phyloP scores from a whole-genome alignment of 257 asterid genomes.

The Striga asiatica region DNA sequence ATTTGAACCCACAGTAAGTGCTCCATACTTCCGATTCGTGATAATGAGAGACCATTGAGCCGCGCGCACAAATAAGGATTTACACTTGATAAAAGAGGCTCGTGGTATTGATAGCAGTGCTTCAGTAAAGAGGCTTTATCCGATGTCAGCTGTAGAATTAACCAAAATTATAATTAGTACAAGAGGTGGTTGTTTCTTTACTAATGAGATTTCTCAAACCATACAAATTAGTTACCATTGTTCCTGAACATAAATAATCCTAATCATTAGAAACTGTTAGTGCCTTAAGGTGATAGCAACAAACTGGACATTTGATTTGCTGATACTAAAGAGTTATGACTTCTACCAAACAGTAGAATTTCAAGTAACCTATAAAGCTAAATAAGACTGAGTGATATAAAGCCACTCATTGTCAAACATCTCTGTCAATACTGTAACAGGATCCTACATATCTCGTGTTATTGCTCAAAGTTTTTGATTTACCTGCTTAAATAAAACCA shows the following conservation, averaged over 20 bases:
- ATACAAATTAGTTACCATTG: too few species aligned
- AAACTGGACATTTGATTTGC: background rate
- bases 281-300: background rate
- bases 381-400: background rate
- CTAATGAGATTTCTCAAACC: too few species aligned
- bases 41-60: slow-evolving; percentile 57
- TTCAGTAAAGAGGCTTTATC: slow-evolving; percentile 38
- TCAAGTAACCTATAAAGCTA: background rate
- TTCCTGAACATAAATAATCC: too few species aligned
- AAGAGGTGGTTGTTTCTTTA: background rate
- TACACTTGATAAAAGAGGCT: slow-evolving; percentile 29
- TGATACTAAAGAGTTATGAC: background rate
- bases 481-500: slow-evolving; percentile 72
- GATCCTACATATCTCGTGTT: background rate
- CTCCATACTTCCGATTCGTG: slow-evolving; percentile 63
- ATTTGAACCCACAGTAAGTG: slow-evolving; percentile 83
- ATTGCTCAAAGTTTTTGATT: background rate
- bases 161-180: slow-evolving; percentile 8
- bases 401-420: background rate
- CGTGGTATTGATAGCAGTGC: slow-evolving; percentile 38
- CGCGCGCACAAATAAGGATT: slow-evolving; percentile 29
- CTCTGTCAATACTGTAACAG: background rate
- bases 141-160: slow-evolving; percentile 43
- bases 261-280: background rate
- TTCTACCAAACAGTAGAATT: background rate